A percentile compares a stretch with the other conserved stretches of the same genome.
Conservation (phyloP, 805 yeast genomes). For the Saturnispora galanensis region DNA sequence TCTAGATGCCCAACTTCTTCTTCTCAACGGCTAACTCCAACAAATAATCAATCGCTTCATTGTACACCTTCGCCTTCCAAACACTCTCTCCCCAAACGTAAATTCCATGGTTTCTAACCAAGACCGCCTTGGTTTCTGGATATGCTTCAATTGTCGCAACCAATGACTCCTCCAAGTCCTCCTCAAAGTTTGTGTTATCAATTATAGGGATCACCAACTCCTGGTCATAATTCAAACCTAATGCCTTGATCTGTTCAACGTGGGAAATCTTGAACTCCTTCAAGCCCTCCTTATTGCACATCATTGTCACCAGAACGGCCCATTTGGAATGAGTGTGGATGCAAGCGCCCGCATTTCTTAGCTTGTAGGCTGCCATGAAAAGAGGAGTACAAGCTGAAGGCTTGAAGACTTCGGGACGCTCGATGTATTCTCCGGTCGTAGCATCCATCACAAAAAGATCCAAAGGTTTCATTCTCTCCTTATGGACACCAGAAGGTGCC, state of each 20-base stretch:
- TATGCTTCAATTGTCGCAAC: constrained; percentile 54
- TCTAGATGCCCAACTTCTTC: constrained; percentile 21
- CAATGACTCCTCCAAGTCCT: constrained; percentile 61
- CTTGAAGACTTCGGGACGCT: constrained; percentile 57
- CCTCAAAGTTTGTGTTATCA: constrained; percentile 84
- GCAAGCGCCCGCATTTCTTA: constrained; percentile 79
- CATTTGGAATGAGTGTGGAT: constrained; percentile 90
- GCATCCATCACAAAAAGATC: constrained; percentile 71
- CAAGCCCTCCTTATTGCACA: constrained; percentile 38
- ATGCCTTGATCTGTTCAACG: constrained; percentile 88
- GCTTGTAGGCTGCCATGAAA: constrained; percentile 57
- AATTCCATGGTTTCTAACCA: constrained; percentile 89
- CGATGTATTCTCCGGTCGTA: constrained; percentile 40
- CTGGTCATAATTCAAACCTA: constrained; percentile 55
- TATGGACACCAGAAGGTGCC: constrained; percentile 96
- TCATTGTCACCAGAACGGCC: constrained; percentile 71
- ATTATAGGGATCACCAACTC: constrained; percentile 80
- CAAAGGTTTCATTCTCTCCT: constrained; percentile 73
- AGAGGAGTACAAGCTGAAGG: constrained; percentile 95
- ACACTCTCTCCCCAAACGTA: constrained; percentile 94
- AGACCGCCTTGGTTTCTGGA: constrained; percentile 75
- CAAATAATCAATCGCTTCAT: constrained; percentile 87
- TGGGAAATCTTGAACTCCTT: constrained; percentile 62
- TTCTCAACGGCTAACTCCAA: constrained; percentile 78
- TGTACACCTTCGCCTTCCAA: constrained; percentile 87